Evolutionary conservation across 148 eudicot species (phyloP), one percentile per base, ranked within the genome.

Genomic region (Heliosperma pusillum): DNA sequence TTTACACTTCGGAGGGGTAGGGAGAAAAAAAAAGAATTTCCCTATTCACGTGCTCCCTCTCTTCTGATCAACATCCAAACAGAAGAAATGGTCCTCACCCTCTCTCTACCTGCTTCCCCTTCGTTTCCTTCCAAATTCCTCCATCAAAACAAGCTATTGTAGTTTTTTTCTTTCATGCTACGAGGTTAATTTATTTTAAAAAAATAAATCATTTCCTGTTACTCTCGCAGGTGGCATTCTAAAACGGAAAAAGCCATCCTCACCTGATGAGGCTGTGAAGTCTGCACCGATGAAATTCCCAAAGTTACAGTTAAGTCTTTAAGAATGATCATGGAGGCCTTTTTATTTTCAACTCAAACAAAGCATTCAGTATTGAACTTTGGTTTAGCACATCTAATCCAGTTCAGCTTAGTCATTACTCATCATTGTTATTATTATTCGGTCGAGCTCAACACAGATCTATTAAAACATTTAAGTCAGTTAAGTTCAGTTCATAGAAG

Each of bases 221-320:
- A 21, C 55, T 78, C 50, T 65, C 47, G 72, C 82, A 93, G 98
- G 97, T 83, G 72, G 97, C 83, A 66, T 82, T 55, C 85, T 83
- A 66, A 93, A 93, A 81, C 97, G 97, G 57, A 91, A 87, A 80
- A 87, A 79, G 66, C 82, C 86, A n/a, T 75, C 86, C 44, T 85
- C 92, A 55, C 73, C 85, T 63, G 97, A 90, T 71, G 84, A 76
- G 71, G 82, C 86, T 63, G 79, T 80, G 61, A 86, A 89, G 77
- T 84, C 79, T 79, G 81, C 72, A 73, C 91, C 79, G 50, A 53
- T 81, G 71, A 88, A 88, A 77, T 60, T 81, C 73, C 81, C 87
- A 82, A 82, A 83, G 53, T 25, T 83, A 69, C 92, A 87, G 98
- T 93, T 88, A 88, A 87, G 89, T 71, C 78, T 53, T 42, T 69